Base-by-base conservation (phyloP, 1,284 basidiomycete species). In the Sparassis latifolia region DNA sequence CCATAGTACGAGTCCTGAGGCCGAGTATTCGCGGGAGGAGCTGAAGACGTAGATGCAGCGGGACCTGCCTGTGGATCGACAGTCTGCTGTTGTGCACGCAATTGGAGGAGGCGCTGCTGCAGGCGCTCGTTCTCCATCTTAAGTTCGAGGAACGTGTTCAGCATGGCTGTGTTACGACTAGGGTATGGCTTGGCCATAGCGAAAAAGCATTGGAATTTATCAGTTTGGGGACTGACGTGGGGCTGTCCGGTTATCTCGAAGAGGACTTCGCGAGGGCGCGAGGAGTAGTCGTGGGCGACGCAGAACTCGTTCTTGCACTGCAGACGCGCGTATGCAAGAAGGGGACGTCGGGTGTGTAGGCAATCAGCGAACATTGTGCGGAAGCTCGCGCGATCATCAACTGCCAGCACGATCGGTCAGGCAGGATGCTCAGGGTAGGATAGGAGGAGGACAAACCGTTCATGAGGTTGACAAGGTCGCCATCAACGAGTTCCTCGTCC, bases 101-200 rank as follows among this genome's bases (percentile, higher is more conserved):
- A 70, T 53, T 76, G 74, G 27, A 66, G 63, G 43, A 82, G 65
- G 37, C 77, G 75, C 50, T 74, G 73, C 57, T 80, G 79, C 39
- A 92, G 66, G 10, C 79, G 75, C 62, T 87, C 82, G 64, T 91
- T 87, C 66, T 90, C 86, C 48, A 82, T 73, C 65, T 88, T 89
- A 50, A 90, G 76, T 59, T 91, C 88, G 38, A 91, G 66, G 61
- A 86, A 84, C 3, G 84, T 84, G 61, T 89, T 83, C 37, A 91
- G 69, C 87, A 84, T 81, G 38, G 83, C 79, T 29, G 69, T 77
- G 60, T 86, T 88, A 54, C 84, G 77, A 58, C 82, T 82, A 10
- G 88, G 86, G 63, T 86, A 88, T 2, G 87, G 86, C 58, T 82
- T 82, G n/a, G 86, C 86, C 59, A 82, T 78, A 10, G 77, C 78